Conservation (phyloP, 768 basidiomycete genomes). For the Gautieria morchelliformis region DNA sequence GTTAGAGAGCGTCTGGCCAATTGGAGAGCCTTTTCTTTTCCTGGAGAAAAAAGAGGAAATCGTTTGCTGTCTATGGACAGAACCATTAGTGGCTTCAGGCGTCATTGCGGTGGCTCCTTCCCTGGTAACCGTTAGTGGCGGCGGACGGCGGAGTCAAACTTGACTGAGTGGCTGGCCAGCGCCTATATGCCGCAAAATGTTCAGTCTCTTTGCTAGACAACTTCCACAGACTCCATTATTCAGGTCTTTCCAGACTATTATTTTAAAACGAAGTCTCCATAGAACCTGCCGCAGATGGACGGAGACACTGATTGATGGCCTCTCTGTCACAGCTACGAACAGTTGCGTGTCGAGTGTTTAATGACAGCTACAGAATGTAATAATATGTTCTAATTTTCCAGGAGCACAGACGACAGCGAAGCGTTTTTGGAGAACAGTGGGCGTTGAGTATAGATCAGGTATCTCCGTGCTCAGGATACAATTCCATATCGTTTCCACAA, state of each 20-base stretch:
- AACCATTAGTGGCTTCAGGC: neutral
- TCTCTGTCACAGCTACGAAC: constrained; percentile 50
- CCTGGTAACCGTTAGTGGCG: neutral
- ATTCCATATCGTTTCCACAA: neutral
- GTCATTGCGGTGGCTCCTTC: neutral
- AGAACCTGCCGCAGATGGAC: neutral
- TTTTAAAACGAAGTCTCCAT: neutral
- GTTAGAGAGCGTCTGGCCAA: constrained; percentile 43
- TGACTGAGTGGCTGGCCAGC: neutral
- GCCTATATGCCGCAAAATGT: neutral
- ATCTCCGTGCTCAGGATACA: neutral
- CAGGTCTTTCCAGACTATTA: neutral
- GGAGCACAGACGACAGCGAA: constrained; percentile 81
- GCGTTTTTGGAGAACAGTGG: constrained; percentile 93
- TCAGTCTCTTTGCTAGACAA: neutral
- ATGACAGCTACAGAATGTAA: neutral
- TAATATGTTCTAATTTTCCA: constrained; percentile 21
- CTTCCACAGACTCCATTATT: neutral
- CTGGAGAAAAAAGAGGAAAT: constrained; percentile 35
- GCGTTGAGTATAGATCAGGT: constrained; percentile 45
- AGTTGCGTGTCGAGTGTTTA: constrained; percentile 23
- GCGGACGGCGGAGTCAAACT: neutral
- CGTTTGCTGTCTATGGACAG: constrained; percentile 19
- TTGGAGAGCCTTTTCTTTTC: constrained; percentile 27
- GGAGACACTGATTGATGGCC: constrained; percentile 25